A percentile compares a stretch with the other conserved stretches of the same genome.
These are phyloP conservation scores for Penicillium dipodomyicola DNA, from an alignment of 495 filamentous ascomycete species.

Conservation along the genomic window DNA sequence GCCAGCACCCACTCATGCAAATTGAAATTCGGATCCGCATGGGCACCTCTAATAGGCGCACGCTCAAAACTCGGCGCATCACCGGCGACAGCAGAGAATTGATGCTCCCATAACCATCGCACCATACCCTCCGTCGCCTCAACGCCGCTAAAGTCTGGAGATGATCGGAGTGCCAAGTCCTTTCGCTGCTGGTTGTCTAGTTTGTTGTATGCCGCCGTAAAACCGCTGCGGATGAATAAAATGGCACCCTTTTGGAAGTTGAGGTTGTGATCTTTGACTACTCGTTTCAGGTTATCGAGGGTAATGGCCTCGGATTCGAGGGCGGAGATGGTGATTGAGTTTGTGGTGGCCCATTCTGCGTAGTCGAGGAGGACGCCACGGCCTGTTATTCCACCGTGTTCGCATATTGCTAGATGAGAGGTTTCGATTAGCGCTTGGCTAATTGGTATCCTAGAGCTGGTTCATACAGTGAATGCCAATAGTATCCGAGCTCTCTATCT, in stretches of 20 bases:
- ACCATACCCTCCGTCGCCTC: constrained; percentile 36
- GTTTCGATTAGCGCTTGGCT: neutral
- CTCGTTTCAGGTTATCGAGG: constrained; percentile 33
- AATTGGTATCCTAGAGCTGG: neutral
- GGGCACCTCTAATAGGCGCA: constrained; percentile 27
- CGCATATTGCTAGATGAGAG: constrained; percentile 21
- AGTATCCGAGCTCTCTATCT: constrained; percentile 48
- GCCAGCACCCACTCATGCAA: constrained; percentile 52
- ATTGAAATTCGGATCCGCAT: constrained; percentile 24
- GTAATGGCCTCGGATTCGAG: constrained; percentile 36
- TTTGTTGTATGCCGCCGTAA: constrained; percentile 33
- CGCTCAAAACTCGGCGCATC: constrained; percentile 38
- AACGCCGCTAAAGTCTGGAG: constrained; percentile 38
- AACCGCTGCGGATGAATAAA: constrained; percentile 49
- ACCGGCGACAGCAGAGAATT: constrained; percentile 49
- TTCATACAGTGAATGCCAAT: constrained; percentile 40
- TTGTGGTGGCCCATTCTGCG: constrained; percentile 46
- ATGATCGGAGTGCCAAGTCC: constrained; percentile 19
- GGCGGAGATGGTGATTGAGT: constrained; percentile 26
- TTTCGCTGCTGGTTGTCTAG: constrained; percentile 26
- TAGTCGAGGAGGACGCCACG: constrained; percentile 53
- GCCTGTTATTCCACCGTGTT: constrained; percentile 42
- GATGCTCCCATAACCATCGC: constrained; percentile 45
- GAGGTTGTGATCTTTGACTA: constrained; percentile 31
- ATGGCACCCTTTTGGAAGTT: constrained; percentile 47